Evolutionary conservation across 768 basidiomycete species (phyloP).

Genomic region (Melanogaster broomeanus): DNA sequence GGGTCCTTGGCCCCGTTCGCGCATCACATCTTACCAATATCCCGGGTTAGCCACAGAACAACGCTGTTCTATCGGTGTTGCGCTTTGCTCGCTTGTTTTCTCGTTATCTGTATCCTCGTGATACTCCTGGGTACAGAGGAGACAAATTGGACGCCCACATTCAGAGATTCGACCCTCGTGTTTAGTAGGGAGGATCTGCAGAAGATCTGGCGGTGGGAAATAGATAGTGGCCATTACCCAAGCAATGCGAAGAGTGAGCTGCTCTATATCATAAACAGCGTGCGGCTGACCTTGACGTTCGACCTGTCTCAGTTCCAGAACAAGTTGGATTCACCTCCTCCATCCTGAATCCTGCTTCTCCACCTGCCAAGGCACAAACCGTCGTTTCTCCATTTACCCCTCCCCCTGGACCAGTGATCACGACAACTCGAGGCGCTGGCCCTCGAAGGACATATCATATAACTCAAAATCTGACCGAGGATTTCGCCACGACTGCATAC

Average conservation of each 20-base stretch:
- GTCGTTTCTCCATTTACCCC: slow-evolving; percentile 54
- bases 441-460: slow-evolving; percentile 65
- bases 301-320: slow-evolving; percentile 52
- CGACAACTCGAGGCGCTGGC: slow-evolving; percentile 62
- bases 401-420: slow-evolving; percentile 41
- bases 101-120: slow-evolving; percentile 47
- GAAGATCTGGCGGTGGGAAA: slow-evolving; percentile 92
- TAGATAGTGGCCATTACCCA: slow-evolving; percentile 88
- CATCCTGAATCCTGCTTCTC: slow-evolving; percentile 69
- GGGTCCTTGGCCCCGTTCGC: slow-evolving; percentile 49
- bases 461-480: slow-evolving; percentile 58
- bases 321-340: slow-evolving; percentile 56
- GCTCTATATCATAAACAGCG: slow-evolving; percentile 1
- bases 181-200: slow-evolving; percentile 72
- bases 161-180: slow-evolving; percentile 66
- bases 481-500: slow-evolving; percentile 66
- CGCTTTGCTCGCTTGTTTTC: slow-evolving; percentile 51
- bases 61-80: slow-evolving; percentile 56
- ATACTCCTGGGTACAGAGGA: slow-evolving; percentile 44
- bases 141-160: slow-evolving; percentile 38
- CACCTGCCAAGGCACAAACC: slow-evolving; percentile 45
- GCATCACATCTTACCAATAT: slow-evolving; percentile 44
- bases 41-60: slow-evolving; percentile 53
- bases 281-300: background rate
- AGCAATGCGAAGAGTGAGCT: slow-evolving; percentile 66